Evolutionary conservation across 106 monocot genomes (phyloP).

Genomic region (Xerophyta viscosa): DNA sequence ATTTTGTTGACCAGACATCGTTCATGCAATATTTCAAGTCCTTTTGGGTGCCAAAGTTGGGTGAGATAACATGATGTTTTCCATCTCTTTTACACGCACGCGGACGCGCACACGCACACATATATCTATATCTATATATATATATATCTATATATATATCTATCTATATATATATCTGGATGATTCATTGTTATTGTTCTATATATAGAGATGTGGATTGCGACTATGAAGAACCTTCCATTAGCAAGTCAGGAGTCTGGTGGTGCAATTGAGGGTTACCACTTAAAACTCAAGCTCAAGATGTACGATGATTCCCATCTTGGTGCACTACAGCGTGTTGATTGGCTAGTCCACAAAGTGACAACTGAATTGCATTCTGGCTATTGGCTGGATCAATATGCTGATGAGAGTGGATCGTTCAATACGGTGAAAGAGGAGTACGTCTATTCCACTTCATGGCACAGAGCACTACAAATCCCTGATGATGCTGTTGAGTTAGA

Average conservation of each 20-base stretch:
- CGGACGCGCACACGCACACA: too few species aligned
- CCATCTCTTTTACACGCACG: background rate
- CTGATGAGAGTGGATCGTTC: constrained; percentile 89
- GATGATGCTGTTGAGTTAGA: constrained; percentile 58
- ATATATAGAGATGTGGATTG: constrained; percentile 85
- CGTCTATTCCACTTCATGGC: constrained; percentile 79
- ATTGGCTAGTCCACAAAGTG: constrained; percentile 96
- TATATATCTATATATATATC: too few species aligned
- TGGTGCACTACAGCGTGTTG: constrained; percentile 76
- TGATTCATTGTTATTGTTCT: background rate
- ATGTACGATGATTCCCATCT: constrained; percentile 84
- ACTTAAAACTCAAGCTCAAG: constrained; percentile 81
- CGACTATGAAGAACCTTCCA: constrained; percentile 66
- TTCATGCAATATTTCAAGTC: constrained; percentile 87
- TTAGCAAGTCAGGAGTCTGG: constrained; percentile 72
- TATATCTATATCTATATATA: too few species aligned
- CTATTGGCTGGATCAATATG: constrained; percentile 86
- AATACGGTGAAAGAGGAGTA: constrained; percentile 76
- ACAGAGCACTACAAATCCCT: constrained; percentile 72
- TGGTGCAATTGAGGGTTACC: constrained; percentile 91
- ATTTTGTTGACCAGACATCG: constrained; percentile 82
- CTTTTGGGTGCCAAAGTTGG: constrained; percentile 89
- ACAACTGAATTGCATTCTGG: constrained; percentile 95
- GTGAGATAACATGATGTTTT: constrained; percentile 24
- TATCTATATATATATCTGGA: background rate